Base-by-base conservation (phyloP, 1,139 yeast species). In the Meyerozyma guilliermondii region DNA sequence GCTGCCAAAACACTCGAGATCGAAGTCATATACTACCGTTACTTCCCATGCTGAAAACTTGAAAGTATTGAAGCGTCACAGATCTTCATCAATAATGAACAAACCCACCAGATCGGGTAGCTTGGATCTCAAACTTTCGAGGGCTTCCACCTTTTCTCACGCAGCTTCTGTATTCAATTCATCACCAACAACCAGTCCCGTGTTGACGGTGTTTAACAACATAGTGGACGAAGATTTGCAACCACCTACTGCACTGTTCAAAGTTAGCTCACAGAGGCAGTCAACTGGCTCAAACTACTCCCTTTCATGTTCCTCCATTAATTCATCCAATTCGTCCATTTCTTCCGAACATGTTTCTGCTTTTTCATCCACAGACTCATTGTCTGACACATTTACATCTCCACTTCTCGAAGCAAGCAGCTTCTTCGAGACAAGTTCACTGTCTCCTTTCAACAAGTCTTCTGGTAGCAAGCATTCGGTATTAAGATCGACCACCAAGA, bases 1-100 rank as follows among this genome's bases (percentile, higher is more conserved):
- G 31, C 40, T 30, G 40, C 46, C n/a, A 41, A 45, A 26, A 16
- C 71, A 66, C 47, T 42, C 40, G 37, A 50, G 72, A 41, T 65
- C 69, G 1, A 59, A 54, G 38, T 63, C 71, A 30, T 64, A 54
- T 44, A 58, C 71, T 13, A 65, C 70, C 8, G 60, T 59, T 22
- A 63, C 66, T 6, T 58, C 62, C 35, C 66, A 61, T 45, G 48
- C 60, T 9, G 61, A 59, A 38, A 60, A 57, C 40, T 55, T 62
- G 40, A 69, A 68, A 52, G 57, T 68, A 17, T 54, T 68, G 43
- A 69, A 69, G 46, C 55, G 74, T 35, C 74, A 68, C 45, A 59
- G 57, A 45, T 65, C 71, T 6, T 48, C 46, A 23, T 43, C 61
- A 28, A 52, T 43, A 39, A 45, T 45, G 10, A 44, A 40, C 14